A percentile compares a stretch with the other conserved stretches of the same genome.
phyloP scores from a whole-genome alignment of 2,329 filamentous ascomycete genomes.

The Ambrosiella beaveri region DNA sequence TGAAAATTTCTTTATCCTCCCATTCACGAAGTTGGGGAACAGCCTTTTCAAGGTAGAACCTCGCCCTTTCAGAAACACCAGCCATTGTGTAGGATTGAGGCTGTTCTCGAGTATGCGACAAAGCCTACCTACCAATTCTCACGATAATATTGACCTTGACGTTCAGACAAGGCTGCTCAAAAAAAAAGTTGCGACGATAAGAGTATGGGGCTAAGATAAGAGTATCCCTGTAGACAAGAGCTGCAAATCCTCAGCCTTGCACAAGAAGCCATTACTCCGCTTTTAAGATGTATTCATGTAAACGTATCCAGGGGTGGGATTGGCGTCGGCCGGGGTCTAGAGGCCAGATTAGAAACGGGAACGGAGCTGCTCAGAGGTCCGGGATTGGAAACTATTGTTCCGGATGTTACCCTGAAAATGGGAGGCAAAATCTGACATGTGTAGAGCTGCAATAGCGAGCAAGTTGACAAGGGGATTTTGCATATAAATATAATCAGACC shows the following conservation, averaged over 20 bases:
- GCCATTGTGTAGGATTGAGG: slow-evolving; percentile 40
- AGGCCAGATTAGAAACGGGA: not conserved
- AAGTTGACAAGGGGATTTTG: no score
- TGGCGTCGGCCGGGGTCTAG: not conserved
- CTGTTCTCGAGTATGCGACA: no score
- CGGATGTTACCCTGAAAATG: no score
- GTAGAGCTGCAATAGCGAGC: no score
- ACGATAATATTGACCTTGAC: no score
- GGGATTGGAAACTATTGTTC: no score
- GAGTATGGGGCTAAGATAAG: slow-evolving; percentile 9
- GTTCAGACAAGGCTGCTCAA: slow-evolving; percentile 13
- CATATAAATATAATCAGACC: no score
- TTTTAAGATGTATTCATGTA: not conserved
- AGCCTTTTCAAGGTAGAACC: slow-evolving; percentile 83
- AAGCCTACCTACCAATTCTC: no score
- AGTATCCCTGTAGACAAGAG: not conserved
- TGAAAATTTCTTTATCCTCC: slow-evolving; percentile 82
- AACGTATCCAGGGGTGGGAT: not conserved
- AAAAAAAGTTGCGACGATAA: slow-evolving; percentile 11
- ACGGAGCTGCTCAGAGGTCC: not conserved
- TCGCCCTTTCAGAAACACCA: slow-evolving; percentile 77
- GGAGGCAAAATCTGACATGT: no score
- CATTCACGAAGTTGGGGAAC: slow-evolving; percentile 86
- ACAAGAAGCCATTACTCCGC: not conserved
- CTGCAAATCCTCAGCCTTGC: slow-evolving; percentile 13